Percentiles rank a stretch among this genome's conserved stretches.
Conservation (phyloP, 495 filamentous ascomycete genomes). For the Tuber calosporum region DNA sequence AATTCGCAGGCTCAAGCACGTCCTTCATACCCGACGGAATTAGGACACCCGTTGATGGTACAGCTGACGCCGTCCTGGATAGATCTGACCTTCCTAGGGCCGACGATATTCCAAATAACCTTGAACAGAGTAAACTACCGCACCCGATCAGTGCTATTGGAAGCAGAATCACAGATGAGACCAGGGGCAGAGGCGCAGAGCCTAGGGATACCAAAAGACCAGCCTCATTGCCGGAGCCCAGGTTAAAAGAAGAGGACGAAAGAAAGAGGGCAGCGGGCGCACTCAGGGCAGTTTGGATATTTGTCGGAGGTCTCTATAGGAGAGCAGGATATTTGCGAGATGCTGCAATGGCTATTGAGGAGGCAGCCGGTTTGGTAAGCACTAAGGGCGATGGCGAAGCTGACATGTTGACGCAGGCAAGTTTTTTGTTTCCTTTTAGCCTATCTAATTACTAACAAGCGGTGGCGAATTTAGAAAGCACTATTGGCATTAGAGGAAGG, state of each 20-base stretch:
- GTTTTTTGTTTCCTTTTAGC: constrained; percentile 4
- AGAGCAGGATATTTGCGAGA: constrained; percentile 74
- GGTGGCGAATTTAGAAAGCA: constrained; percentile 53
- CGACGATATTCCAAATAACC: constrained; percentile 39
- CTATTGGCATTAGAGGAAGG: constrained; percentile 57
- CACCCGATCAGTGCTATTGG: constrained; percentile 33
- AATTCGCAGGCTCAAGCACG: constrained; percentile 27
- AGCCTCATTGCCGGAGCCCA: constrained; percentile 37
- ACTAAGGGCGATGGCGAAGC: constrained; percentile 36
- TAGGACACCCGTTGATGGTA: constrained; percentile 15
- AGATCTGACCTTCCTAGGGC: constrained; percentile 25
- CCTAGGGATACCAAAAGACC: constrained; percentile 33
- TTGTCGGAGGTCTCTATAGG: constrained; percentile 80
- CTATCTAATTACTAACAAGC: constrained; percentile 6
- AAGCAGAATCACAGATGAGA: constrained; percentile 37
- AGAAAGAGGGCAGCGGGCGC: constrained; percentile 32
- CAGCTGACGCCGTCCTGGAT: constrained; percentile 13
- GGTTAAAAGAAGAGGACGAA: constrained; percentile 41
- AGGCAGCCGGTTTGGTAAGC: constrained; percentile 63
- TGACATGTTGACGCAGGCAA: constrained; percentile 37
- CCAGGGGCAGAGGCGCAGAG: constrained; percentile 29
- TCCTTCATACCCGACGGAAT: constrained; percentile 31
- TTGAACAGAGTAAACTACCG: constrained; percentile 36
- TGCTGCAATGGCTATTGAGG: constrained; percentile 66
- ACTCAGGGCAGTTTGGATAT: constrained; percentile 66